These are phyloP conservation scores for Anacardium occidentale DNA, from an alignment of 345 rosid species.

Conservation along the genomic window DNA sequence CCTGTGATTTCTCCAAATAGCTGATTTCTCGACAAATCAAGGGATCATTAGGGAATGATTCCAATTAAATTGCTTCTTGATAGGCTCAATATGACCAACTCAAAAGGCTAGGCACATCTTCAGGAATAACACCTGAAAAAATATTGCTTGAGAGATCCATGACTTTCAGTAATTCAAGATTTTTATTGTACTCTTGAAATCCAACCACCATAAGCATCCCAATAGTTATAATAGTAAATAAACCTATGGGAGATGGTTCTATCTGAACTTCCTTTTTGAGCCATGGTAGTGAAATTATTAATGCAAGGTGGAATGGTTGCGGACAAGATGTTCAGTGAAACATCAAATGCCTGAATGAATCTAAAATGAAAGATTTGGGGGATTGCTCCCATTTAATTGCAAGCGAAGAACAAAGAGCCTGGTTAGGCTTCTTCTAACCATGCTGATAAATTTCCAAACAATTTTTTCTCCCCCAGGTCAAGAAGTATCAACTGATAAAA, in stretches of 20 bases:
- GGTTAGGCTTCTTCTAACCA: constrained; percentile 14
- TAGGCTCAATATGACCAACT: constrained; percentile 23
- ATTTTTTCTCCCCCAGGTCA: constrained; percentile 22
- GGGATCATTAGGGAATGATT: constrained; percentile 13
- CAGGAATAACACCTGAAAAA: constrained; percentile 14
- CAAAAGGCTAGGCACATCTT: constrained; percentile 13
- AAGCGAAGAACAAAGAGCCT: constrained; percentile 9
- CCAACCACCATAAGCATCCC: not conserved
- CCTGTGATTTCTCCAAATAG: constrained; percentile 27
- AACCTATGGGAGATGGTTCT: too few relatives aligned
- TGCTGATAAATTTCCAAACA: constrained; percentile 22
- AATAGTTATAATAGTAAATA: not conserved
- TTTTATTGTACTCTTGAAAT: constrained; percentile 8
- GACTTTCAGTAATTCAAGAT: constrained; percentile 9
- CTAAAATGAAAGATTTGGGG: constrained; percentile 12
- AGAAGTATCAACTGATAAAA: constrained; percentile 2
- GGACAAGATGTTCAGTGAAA: constrained; percentile 18
- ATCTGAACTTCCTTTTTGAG: not conserved
- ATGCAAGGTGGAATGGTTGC: constrained; percentile 18
- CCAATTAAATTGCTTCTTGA: constrained; percentile 28
- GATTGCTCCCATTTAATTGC: constrained; percentile 20
- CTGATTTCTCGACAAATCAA: constrained; percentile 28
- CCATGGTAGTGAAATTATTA: constrained; percentile 7
- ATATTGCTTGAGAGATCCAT: constrained; percentile 27
- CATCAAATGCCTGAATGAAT: constrained; percentile 10